Conservation (phyloP, 495 filamentous ascomycete genomes). For the Tuber calosporum region DNA sequence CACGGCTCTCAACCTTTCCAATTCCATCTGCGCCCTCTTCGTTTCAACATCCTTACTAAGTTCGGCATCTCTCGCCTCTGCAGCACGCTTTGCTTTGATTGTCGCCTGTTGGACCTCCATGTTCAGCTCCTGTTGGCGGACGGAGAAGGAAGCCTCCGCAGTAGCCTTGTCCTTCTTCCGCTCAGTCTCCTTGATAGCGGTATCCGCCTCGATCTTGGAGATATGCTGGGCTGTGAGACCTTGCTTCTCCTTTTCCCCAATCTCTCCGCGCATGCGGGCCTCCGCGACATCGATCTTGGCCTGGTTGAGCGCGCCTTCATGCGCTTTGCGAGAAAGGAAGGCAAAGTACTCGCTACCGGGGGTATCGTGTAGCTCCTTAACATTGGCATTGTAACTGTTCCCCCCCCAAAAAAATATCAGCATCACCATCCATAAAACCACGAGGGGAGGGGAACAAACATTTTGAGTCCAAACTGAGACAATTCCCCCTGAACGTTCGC, state of each 20-base stretch:
- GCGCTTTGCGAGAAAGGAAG: constrained; percentile 68
- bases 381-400: constrained; percentile 64
- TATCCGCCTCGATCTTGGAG: constrained; percentile 72
- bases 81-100: constrained; percentile 61
- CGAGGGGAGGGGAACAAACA: constrained; percentile 41
- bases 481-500: constrained; percentile 69
- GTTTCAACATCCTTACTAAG: constrained; percentile 65
- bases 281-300: constrained; percentile 71
- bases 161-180: constrained; percentile 70
- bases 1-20: constrained; percentile 65
- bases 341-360: constrained; percentile 71
- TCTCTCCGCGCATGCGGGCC: constrained; percentile 67
- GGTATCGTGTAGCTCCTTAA: constrained; percentile 76
- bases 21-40: constrained; percentile 67
- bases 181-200: constrained; percentile 73
- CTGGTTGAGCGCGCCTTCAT: constrained; percentile 75
- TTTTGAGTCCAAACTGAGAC: constrained; percentile 63
- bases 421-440: constrained; percentile 1
- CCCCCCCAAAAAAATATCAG: constrained; percentile 2
- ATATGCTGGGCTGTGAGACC: constrained; percentile 72
- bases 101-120: constrained; percentile 64
- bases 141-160: constrained; percentile 65
- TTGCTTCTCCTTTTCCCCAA: constrained; percentile 69
- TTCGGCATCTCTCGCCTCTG: constrained; percentile 67
- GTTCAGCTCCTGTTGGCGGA: constrained; percentile 61